Evolutionary conservation across 257 asterid species (phyloP).

Genomic region (Salvia miltiorrhiza): DNA sequence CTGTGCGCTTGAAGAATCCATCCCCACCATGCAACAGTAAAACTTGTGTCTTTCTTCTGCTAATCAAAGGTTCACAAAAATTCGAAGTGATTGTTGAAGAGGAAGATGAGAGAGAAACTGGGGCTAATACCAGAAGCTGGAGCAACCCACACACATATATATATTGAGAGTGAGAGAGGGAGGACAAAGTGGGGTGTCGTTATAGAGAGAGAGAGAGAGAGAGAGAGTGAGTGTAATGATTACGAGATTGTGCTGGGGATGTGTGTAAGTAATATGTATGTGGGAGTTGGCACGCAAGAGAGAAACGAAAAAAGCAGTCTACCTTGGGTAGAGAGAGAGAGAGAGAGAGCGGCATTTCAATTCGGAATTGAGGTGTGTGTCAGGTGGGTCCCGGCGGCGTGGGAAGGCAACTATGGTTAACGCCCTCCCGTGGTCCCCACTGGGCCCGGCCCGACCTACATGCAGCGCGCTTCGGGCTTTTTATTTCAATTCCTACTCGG

Average conservation of each 20-base stretch:
- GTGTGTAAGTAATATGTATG: constrained; percentile 35
- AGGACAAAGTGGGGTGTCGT: constrained; percentile 12
- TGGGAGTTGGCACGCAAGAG: constrained; percentile 30
- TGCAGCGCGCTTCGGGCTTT: neutral
- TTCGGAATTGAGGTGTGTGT: constrained; percentile 15
- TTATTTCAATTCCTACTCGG: neutral
- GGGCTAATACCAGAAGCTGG: constrained; percentile 7
- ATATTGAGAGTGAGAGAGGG: neutral
- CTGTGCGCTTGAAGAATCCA: constrained; percentile 65
- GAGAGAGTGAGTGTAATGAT: constrained; percentile 32
- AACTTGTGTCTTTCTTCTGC: neutral
- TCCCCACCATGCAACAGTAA: constrained; percentile 38
- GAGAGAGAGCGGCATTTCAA: constrained; percentile 7
- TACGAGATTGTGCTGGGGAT: constrained; percentile 35
- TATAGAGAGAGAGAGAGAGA: neutral
- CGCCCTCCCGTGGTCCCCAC: neutral
- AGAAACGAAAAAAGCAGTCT: neutral
- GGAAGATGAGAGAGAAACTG: neutral
- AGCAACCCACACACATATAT: constrained; percentile 5
- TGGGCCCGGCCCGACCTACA: too few species aligned
- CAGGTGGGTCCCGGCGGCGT: constrained; percentile 57
- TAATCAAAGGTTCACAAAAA: neutral
- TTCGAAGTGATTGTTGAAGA: neutral
- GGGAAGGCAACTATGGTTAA: constrained; percentile 31
- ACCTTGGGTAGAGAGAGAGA: neutral